phyloP scores from a whole-genome alignment of 768 basidiomycete species.

The Russula vinacea region DNA sequence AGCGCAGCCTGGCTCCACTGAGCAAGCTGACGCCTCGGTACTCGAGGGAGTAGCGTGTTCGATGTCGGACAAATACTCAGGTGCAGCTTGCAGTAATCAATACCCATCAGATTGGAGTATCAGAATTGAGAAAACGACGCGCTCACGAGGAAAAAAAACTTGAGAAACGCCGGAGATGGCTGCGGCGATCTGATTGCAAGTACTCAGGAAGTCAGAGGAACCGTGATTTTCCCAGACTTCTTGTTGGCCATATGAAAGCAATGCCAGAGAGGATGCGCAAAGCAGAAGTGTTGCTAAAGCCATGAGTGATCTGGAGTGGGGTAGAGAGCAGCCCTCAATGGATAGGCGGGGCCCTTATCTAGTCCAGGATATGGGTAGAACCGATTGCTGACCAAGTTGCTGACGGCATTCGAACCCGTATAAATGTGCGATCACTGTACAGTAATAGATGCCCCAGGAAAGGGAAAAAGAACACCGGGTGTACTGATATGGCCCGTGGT shows the following conservation, averaged over 20 bases:
- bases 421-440: too few relatives aligned
- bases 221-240: not conserved
- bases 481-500: too few relatives aligned
- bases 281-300: not conserved
- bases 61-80: conserved; percentile 16
- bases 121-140: not conserved
- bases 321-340: too few relatives aligned
- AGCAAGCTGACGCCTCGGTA: conserved; percentile 16
- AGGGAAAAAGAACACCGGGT: too few relatives aligned
- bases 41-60: conserved; percentile 12
- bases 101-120: not conserved
- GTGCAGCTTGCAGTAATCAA: conserved; percentile 9
- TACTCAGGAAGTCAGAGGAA: not conserved
- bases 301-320: not conserved
- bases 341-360: too few relatives aligned
- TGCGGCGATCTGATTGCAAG: not conserved
- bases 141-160: conserved; percentile 8
- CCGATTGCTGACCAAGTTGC: too few relatives aligned
- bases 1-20: conserved; percentile 27
- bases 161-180: not conserved
- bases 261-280: not conserved
- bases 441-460: too few relatives aligned
- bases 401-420: too few relatives aligned
- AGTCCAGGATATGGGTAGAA: too few relatives aligned
- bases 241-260: not conserved